These are phyloP conservation scores for Trichosporon sp. DNA, from an alignment of 1,284 basidiomycete species.

Conservation along the genomic window DNA sequence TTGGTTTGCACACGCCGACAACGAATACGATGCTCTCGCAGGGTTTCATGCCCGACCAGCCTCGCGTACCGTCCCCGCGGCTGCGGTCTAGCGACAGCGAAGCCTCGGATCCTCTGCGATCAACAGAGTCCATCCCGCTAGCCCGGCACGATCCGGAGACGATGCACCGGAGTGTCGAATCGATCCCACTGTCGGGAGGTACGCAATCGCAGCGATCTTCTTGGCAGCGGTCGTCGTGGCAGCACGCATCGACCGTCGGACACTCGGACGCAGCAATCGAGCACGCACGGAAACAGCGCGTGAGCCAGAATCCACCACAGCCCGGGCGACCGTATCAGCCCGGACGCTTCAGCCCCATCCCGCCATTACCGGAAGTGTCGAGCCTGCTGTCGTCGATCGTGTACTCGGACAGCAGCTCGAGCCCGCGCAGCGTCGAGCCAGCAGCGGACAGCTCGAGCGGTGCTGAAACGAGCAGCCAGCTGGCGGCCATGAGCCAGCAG, in stretches of 20 bases:
- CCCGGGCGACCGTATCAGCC: slow-evolving; percentile 9
- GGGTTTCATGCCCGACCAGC: slow-evolving; percentile 1
- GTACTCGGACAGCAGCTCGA: neutral
- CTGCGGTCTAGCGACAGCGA: neutral
- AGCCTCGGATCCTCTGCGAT: neutral
- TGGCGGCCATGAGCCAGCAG: slow-evolving; percentile 2
- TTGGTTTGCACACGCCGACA: slow-evolving; percentile 11
- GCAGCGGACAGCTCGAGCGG: neutral
- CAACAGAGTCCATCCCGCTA: neutral
- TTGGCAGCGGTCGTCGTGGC: slow-evolving; percentile 3
- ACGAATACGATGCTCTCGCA: slow-evolving; percentile 2
- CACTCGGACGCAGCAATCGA: neutral
- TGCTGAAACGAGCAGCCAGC: neutral
- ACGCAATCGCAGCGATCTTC: slow-evolving; percentile 1
- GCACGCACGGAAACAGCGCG: slow-evolving; percentile 11
- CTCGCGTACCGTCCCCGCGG: neutral
- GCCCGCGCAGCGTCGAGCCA: neutral
- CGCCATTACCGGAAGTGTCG: slow-evolving; percentile 2
- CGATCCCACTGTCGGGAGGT: neutral
- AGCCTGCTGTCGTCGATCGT: neutral
- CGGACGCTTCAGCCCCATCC: slow-evolving; percentile 1
- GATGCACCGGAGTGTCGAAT: neutral
- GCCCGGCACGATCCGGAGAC: neutral
- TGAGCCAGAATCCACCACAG: slow-evolving; percentile 6
- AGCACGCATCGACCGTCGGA: slow-evolving; percentile 1